phyloP scores from a whole-genome alignment of 1,284 basidiomycete species.

The Anthracocystis setariae region DNA sequence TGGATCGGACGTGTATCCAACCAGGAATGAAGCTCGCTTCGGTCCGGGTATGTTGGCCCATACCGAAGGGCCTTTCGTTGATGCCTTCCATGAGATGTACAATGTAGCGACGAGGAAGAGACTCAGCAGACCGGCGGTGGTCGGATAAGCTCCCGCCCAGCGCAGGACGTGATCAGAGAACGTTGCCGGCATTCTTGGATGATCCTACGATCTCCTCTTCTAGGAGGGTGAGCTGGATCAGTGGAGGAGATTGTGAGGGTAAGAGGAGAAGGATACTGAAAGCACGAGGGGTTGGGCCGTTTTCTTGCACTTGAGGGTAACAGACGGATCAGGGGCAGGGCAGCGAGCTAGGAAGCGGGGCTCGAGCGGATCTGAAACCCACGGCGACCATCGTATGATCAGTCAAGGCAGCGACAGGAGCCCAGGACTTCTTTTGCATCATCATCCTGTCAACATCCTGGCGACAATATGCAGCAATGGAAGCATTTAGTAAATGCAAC shows the following conservation, averaged over 20 bases:
- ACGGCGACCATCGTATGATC: too few relatives aligned
- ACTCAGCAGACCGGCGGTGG: conserved; percentile 6
- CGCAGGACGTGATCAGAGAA: conserved; percentile 22
- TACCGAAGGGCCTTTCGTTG: conserved; percentile 23
- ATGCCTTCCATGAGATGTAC: conserved; percentile 24
- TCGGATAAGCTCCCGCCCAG: conserved; percentile 22
- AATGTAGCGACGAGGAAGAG: conserved; percentile 4
- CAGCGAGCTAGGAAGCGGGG: too few relatives aligned
- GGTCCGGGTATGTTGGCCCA: conserved; percentile 41
- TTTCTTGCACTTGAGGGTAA: background rate
- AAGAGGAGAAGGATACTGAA: background rate
- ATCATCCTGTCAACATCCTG: too few relatives aligned
- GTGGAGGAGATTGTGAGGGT: background rate
- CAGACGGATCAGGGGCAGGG: too few relatives aligned
- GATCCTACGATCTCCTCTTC: too few relatives aligned
- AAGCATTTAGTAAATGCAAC: too few relatives aligned
- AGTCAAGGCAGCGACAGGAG: too few relatives aligned
- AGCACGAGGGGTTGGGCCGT: background rate
- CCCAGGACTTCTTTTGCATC: too few relatives aligned
- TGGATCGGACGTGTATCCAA: conserved; percentile 26
- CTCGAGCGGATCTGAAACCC: too few relatives aligned
- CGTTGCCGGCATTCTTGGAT: conserved; percentile 24
- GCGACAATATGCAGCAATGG: too few relatives aligned
- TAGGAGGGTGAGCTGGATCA: too few relatives aligned
- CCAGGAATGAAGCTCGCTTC: conserved; percentile 24